Base-by-base conservation (phyloP, 2,329 filamentous ascomycete genomes). In the Fusarium nisikadoi region DNA sequence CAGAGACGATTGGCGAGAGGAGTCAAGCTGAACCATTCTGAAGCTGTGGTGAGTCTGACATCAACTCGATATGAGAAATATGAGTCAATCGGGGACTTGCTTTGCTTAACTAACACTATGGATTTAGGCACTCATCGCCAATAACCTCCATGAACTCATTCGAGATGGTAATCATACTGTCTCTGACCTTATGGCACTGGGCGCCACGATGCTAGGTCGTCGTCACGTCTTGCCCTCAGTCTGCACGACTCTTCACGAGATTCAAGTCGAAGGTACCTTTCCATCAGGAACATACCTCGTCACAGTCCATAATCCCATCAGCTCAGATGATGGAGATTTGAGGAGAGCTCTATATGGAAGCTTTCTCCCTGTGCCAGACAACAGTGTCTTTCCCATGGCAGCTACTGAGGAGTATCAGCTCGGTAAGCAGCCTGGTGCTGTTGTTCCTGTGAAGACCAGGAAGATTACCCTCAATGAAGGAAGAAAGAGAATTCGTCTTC, bases 201-300 rank as follows among this genome's bases (percentile, higher is more conserved):
- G 95, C 76, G 91, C 93, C 76, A 95, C 93, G 60, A 95, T 98
- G 91, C 92, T 98, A 6, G 95, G 95, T 71, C 93, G 95, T 14
- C 93, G 95, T 38, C 95, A 98, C 82, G 95, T 98, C 67, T 86
- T 94, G 46, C 94, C 95, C 27, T 91, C 92, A 16, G 95, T 98
- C 29, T 89, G 92, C 65, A 87, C 89, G 45, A 94, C 93, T 6
- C 89, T 98, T 46, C 87, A 89, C 65, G 93, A 97, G 83, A 89
- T 98, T 75, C 94, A 97, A 86, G 93, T 98, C 73, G 95, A 98
- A 83, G 95, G 95, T 66, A 98, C 95, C 4, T 98, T 98, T 79
- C 92, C 90, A 33, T 92, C 89, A 11, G 95, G 95, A 60, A 97
- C 95, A 4, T 98, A 97, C 79, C 90, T 98, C 43, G 95, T 98